Evolutionary conservation across 2,329 filamentous ascomycete genomes (phyloP), one percentile per base, ranked within the genome.

Genomic region (Pseudocercospora eumusae): DNA sequence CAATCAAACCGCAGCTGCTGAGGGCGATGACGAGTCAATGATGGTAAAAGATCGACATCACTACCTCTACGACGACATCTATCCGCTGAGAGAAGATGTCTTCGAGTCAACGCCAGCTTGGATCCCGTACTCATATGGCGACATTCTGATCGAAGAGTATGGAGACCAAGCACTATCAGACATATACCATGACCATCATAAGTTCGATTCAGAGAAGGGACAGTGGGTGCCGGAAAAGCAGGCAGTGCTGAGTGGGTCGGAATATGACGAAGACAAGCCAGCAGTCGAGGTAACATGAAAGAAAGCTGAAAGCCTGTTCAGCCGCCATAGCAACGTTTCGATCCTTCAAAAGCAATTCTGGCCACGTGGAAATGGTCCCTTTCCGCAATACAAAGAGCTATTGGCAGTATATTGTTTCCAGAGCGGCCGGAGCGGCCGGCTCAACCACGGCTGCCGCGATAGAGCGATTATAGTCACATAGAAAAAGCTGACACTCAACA

Each of bases 21-120:
- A 78, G 50, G 70, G 70, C 0, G 61, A 71, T 3, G 81, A 81
- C 0, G 80, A 78, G 5, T 76, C 75, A 7, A 75, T 85, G 73
- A 81, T 81, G 74, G 83, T 81, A 69, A 87, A 87, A 70, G 85
- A 86, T 71, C 76, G 75, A 8, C 85, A 87, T 68, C 73, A 76
- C 33, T 87, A 84, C 67, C 70, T 77, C 66, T 79, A 80, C 61
- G 75, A 79, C 33, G 79, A 84, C 44, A 82, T 88, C 25, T 87
- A 84, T 67, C 84, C 85, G 1, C 75, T 87, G 11, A 79, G 84
- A 15, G 78, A 82, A 44, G 82, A 77, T 58, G 72, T 75, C 2
- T 86, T 87, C 62, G 85, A 87, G 69, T 80, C 76, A 45, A 75
- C 80, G 5, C 76, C 79, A 0, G 83, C 82, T 18, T 82, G 82